Evolutionary conservation across 768 basidiomycete genomes (phyloP), one percentile per base, ranked within the genome.

Genomic region (Rickenella mellea): DNA sequence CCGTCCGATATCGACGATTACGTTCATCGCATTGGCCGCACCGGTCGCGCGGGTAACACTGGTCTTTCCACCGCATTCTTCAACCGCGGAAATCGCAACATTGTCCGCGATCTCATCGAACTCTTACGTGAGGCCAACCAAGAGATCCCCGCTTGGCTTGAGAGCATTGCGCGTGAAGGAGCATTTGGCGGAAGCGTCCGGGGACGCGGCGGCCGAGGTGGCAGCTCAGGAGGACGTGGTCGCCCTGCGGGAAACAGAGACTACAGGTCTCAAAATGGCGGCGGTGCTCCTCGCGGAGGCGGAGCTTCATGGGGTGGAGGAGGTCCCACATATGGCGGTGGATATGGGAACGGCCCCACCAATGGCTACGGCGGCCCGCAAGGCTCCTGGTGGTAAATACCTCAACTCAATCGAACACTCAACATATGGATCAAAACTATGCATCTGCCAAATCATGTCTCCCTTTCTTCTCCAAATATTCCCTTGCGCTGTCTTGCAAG

Each of bases 1-100:
- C 96, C 96, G 10, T 85, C 85, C 47, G 96, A 98, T 66, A 93
- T 99, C 49, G 96, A 98, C 57, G 96, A 99, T 64, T 99, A 98
- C 64, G 93, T 98, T 35, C 93, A 98, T 60, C 92, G 91, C 56
- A 94, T 93, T 54, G 91, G 91, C 71, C 86, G 92, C 71, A 94
- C 92, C 11, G 96, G 96, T 33, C 93, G 96, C 76, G 96, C 96
- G 7, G 96, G 96, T 39, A 99, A 99, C 71, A 89, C 85, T 9
- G 96, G 96, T 70, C 74, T 82, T 50, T 83, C 86, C 20, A 99
- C 96, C 11, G 91, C 94, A 5, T 98, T 99, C 74, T 90, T 90
- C 73, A 91, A 91, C 59, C 76, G 89, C 11, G 84, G 85, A 41
- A 97, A 96, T 69, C 83, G 81, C 61, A 85, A 86, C 60, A 92